phyloP scores from a whole-genome alignment of 371 early-diverging fungal species.

The Mucor indicus region DNA sequence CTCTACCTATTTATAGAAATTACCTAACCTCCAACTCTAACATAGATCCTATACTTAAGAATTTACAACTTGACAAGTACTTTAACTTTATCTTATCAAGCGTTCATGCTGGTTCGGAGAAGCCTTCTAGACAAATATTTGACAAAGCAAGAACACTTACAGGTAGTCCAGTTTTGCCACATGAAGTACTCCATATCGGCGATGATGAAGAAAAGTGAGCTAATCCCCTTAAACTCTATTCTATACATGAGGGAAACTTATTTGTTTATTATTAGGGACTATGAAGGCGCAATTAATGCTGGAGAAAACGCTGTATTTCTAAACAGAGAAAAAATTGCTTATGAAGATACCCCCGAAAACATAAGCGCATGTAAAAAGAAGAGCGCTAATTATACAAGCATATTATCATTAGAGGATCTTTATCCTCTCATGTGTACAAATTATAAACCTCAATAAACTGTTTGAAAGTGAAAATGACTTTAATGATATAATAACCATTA shows the following conservation, averaged over 20 bases:
- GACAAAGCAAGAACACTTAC: conserved; percentile 22
- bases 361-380: conserved; percentile 14
- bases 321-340: conserved; percentile 27
- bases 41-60: conserved; percentile 27
- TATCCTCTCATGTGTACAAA: conserved; percentile 16
- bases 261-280: not conserved
- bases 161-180: conserved; percentile 7
- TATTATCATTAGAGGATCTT: conserved; percentile 28
- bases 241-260: not conserved
- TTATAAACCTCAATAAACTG: conserved; percentile 2
- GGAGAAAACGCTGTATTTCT: conserved; percentile 30
- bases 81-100: conserved; percentile 37
- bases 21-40: not conserved
- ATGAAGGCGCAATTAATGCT: conserved; percentile 27
- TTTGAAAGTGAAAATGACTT: too few species aligned
- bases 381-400: conserved; percentile 14
- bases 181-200: conserved; percentile 34
- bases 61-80: conserved; percentile 26
- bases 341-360: conserved; percentile 24
- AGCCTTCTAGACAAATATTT: conserved; percentile 31
- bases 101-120: conserved; percentile 30
- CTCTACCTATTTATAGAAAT: not conserved
- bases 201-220: conserved; percentile 36
- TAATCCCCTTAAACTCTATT: not conserved
- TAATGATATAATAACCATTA: too few species aligned